Base-by-base conservation (phyloP, 75 land plant genomes). In the Selaginella moellendorffii region DNA sequence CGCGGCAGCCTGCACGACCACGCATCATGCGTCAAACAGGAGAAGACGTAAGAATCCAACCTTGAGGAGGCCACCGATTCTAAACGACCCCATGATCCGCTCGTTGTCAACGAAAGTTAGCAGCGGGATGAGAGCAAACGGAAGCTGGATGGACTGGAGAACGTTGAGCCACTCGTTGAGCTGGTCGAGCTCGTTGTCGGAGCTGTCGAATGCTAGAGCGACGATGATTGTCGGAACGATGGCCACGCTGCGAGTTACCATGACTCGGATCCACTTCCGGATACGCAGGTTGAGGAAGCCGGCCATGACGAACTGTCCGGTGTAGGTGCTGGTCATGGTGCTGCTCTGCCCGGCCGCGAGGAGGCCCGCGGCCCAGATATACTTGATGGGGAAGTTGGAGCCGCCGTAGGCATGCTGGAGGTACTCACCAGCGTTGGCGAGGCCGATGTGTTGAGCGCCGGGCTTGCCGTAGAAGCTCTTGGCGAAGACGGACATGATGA, bases 281-380 rank as follows among this genome's bases (percentile, higher is more conserved):
- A 88, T 63, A 30, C 71, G 74, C 67, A 91, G 73, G 68, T 91
- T 80, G 2, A 91, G 81, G n/a, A 91, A 91, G 18, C 97, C 97
- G 2, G 85, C 78, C 97, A 88, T 85, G 19, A 91, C 87, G 62
- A 88, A 90, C 74, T 90, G 97, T 27, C 71, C 71, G 26, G 71
- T 90, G 74, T 90, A 90, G 26, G 97, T 90, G 2, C 97, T 92
- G 5, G 97, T 91, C n/a, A 92, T 88, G 1, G 97, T 92, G 79
- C 86, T 85, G 66, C 97, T 92, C 69, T 92, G 97, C 1, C 97
- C 97, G 62, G 96, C 88, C 25, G 90, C 90, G 25, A 92, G 65
- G 29, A 92, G 70, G 24, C 96, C 96, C 61, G 84, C 80, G 22
- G 73, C 97, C 97, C 97, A 90, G 1, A 90, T 90, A 54, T 90